These are phyloP conservation scores for Pyrenochaeta sp. DNA, from an alignment of 2,329 filamentous ascomycete genomes.

Conservation along the genomic window DNA sequence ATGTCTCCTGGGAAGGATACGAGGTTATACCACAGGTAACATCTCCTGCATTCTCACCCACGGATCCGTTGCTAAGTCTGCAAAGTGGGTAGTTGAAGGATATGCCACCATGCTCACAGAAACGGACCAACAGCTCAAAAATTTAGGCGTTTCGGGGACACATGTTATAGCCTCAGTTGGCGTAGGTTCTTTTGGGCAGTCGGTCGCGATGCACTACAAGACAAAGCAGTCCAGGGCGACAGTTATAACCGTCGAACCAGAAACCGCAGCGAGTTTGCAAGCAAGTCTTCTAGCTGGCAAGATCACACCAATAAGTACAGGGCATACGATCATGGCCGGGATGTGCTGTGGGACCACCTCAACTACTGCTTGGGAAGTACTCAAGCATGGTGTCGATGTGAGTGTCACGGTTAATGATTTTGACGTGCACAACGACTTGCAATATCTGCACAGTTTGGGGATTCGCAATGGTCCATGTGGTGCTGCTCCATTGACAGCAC, in stretches of 20 bases:
- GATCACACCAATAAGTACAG: conserved; percentile 61
- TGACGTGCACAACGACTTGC: conserved; percentile 67
- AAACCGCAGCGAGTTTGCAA: conserved; percentile 66
- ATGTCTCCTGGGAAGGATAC: conserved; percentile 72
- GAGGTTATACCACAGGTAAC: conserved; percentile 67
- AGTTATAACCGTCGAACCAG: conserved; percentile 75
- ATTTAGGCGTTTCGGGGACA: conserved; percentile 45
- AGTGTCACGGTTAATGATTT: conserved; percentile 67
- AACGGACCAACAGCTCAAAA: conserved; percentile 66
- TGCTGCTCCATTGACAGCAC: conserved; percentile 63
- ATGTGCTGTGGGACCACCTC: conserved; percentile 77
- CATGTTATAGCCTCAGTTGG: conserved; percentile 72
- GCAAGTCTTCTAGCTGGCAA: conserved; percentile 60
- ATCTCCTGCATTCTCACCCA: conserved; percentile 6
- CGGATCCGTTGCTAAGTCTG: conserved; percentile 8
- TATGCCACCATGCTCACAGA: conserved; percentile 78
- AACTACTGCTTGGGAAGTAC: conserved; percentile 67
- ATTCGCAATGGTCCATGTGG: conserved; percentile 70
- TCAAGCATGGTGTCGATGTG: conserved; percentile 66
- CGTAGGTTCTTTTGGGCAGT: conserved; percentile 75
- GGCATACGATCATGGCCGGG: conserved; percentile 74
- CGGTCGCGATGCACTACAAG: conserved; percentile 72
- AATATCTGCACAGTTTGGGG: conserved; percentile 58
- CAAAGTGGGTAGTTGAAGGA: conserved; percentile 76
- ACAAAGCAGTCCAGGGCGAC: conserved; percentile 38